Conservation (phyloP, 305 asterid genomes). For the Solanum hybrid region DNA sequence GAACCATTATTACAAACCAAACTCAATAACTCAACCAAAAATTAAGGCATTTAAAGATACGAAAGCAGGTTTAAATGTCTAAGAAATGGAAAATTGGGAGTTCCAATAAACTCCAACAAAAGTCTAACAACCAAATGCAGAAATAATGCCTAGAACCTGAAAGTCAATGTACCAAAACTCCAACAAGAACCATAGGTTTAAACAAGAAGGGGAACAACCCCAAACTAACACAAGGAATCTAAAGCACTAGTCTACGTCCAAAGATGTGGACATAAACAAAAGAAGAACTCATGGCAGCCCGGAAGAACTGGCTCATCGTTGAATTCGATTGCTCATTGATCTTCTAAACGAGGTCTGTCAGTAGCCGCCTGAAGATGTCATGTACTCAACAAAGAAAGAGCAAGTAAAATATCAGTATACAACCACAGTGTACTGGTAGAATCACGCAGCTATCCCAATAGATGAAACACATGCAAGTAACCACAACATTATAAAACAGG, state of each 20-base stretch:
- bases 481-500: not conserved
- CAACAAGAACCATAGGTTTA: not conserved
- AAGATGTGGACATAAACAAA: not conserved
- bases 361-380: not conserved
- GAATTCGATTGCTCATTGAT: not conserved
- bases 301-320: no score
- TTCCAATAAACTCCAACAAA: not conserved
- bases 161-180: not conserved
- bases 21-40: not conserved
- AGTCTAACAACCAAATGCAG: not conserved
- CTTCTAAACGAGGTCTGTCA: not conserved
- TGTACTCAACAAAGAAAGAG: not conserved
- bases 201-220: not conserved
- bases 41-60: not conserved
- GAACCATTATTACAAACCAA: not conserved
- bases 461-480: not conserved
- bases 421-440: not conserved
- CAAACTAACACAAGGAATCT: not conserved
- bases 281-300: not conserved
- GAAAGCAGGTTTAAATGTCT: not conserved
- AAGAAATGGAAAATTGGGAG: not conserved
- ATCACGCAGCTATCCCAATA: not conserved
- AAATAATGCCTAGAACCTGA: not conserved
- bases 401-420: not conserved
- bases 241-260: not conserved